phyloP scores from a whole-genome alignment of 176 grass and related monocot species.

The Luzula sylvatica region DNA sequence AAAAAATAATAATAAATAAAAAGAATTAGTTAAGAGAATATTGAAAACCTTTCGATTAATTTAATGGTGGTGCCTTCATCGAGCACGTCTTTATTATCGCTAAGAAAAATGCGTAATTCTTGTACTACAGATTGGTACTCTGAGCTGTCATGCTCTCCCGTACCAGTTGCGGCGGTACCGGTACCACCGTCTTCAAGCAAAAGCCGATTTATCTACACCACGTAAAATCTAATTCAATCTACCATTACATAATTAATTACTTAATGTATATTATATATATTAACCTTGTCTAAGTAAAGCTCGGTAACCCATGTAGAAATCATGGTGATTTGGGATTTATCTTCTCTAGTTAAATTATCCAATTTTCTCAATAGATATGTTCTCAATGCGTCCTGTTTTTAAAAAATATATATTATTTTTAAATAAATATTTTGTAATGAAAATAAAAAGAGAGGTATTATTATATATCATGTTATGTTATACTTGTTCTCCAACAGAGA shows the following conservation, averaged over 20 bases:
- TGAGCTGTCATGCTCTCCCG: constrained; percentile 37
- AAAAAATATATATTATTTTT: constrained; percentile 24
- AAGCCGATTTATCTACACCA: constrained; percentile 91
- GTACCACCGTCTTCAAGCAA: constrained; percentile 75
- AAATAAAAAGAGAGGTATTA: not conserved
- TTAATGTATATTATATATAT: constrained; percentile 12
- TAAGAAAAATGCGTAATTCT: constrained; percentile 89
- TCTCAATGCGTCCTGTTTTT: constrained; percentile 69
- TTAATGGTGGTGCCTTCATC: constrained; percentile 98
- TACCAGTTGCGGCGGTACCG: constrained; percentile 29
- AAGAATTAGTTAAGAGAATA: not conserved
- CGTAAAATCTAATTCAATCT: constrained; percentile 16
- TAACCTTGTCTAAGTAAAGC: constrained; percentile 98
- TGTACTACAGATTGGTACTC: constrained; percentile 63
- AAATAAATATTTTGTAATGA: constrained; percentile 5
- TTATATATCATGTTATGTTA: not conserved
- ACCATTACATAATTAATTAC: not conserved
- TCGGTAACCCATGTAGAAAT: constrained; percentile 96
- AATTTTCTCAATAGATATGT: constrained; percentile 86
- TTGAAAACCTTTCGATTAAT: constrained; percentile 71
- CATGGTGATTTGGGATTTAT: constrained; percentile 94
- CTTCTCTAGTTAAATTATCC: constrained; percentile 83
- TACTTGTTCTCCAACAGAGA: constrained; percentile 82
- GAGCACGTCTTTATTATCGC: constrained; percentile 91
- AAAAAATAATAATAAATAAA: not conserved